A percentile compares a stretch with the other conserved stretches of the same genome.
phyloP scores from a whole-genome alignment of 2,329 filamentous ascomycete genomes.

The Alternaria burnsii region DNA sequence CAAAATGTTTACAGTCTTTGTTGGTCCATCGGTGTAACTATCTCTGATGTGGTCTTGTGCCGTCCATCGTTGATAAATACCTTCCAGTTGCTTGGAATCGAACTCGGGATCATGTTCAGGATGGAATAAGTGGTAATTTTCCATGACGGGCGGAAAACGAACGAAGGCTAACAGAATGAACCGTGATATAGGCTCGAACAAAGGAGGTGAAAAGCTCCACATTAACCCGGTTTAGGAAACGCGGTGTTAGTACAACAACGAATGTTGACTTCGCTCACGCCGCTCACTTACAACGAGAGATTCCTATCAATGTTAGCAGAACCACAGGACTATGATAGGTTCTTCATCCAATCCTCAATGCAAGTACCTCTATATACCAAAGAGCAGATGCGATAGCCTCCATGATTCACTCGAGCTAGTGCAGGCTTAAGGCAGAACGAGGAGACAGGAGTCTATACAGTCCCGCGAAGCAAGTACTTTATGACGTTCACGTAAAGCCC shows the following conservation, averaged over 20 bases:
- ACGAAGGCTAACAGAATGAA: neutral
- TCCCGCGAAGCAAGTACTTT: neutral
- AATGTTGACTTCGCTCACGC: neutral
- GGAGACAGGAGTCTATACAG: neutral
- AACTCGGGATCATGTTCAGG: neutral
- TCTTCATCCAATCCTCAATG: too few relatives aligned
- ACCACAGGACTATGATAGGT: too few relatives aligned
- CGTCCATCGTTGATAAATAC: neutral
- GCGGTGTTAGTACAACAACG: too few relatives aligned
- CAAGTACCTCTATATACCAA: neutral
- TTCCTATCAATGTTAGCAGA: too few relatives aligned
- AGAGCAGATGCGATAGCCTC: neutral
- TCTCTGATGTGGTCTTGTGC: neutral
- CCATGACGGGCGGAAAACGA: neutral
- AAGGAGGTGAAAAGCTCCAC: neutral
- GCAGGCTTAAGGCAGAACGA: neutral
- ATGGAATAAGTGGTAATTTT: neutral
- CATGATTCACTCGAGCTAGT: neutral
- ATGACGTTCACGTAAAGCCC: neutral
- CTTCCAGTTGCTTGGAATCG: neutral
- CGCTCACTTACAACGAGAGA: too few relatives aligned
- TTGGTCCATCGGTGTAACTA: neutral
- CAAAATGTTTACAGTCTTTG: neutral
- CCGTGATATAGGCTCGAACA: neutral
- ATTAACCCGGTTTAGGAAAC: neutral